Base-by-base conservation (phyloP, 495 filamentous ascomycete species). In the Extremus antarcticus region DNA sequence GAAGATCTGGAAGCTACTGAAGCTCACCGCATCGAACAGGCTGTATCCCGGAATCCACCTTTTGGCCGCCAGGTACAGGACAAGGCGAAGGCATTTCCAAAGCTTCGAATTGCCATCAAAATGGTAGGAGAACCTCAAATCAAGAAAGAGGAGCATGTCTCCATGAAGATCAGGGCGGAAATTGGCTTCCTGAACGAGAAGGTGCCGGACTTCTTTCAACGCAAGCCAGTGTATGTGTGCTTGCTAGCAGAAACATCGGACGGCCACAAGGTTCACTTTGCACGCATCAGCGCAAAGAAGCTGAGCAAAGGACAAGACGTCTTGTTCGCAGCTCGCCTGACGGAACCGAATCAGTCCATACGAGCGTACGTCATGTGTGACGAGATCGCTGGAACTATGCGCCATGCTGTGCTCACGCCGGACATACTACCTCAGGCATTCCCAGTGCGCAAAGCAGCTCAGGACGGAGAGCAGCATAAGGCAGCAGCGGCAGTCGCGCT, bases 331-430 rank as follows among this genome's bases (percentile, higher is more conserved):
- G 80, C 76, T 0, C 69, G 78, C 0, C 61, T 95, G 41, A 75
- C 72, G 9, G 70, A 63, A 8, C 57, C 71, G 10, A 75, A 74
- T 9, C 81, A 91, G 45, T 70, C 66, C 16, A 73, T 96, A 43
- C 71, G 70, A 21, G 92, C 86, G 56, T 80, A 88, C 67, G 76
- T 88, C 13, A 86, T 85, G 70, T 96, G 92, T 60, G 91, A 96
- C 67, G 86, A 88, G 39, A 86, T 96, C 57, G 88, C 91, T 58
- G 94, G 91, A 1, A 96, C 94, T 0, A 67, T 79, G 53, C 74
- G 80, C 43, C 72, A 73, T 25, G 80, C 78, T 40, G 70, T 76
- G 10, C 59, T 95, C 10, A 79, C 79, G 39, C 84, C 80, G 21
- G 70, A 79, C 35, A 65, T 94, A 51, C 77, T 81, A 1, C 56